Evolutionary conservation across 1,284 basidiomycete species (phyloP).

Genomic region (Entoloma clypeatum): DNA sequence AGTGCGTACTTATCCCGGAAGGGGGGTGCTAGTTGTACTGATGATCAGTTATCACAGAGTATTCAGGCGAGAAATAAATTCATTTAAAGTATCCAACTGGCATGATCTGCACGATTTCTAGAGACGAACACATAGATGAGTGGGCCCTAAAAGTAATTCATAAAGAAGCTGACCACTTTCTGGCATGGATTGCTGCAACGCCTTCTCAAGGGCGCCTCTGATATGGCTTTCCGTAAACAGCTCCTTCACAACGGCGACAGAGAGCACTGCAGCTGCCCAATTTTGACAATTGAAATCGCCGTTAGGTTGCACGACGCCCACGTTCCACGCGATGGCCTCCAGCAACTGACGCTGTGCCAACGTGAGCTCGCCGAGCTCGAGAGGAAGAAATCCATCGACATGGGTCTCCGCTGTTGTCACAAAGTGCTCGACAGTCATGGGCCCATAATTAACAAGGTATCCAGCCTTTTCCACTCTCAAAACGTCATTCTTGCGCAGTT

Average conservation of each 20-base stretch:
- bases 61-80: no score
- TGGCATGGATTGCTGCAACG: not conserved
- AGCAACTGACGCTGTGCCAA: not conserved
- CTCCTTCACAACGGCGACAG: not conserved
- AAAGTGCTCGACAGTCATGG: not conserved
- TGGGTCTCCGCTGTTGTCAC: not conserved
- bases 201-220: not conserved
- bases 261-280: not conserved
- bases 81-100: no score
- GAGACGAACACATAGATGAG: no score
- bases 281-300: slow-evolving; percentile 2
- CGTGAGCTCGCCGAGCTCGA: not conserved
- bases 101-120: no score
- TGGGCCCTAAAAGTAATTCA: no score
- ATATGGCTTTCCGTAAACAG: not conserved
- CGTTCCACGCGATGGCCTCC: slow-evolving; percentile 3
- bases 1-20: no score
- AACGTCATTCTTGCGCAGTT: not conserved
- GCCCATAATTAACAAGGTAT: slow-evolving; percentile 1
- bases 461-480: not conserved
- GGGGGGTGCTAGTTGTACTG: no score
- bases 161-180: no score
- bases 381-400: not conserved
- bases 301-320: slow-evolving; percentile 1
- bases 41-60: no score